A percentile compares a stretch with the other conserved stretches of the same genome.
These are phyloP conservation scores for Colletotrichum gloeosporioides DNA, from an alignment of 2,329 filamentous ascomycete genomes.

Conservation along the genomic window DNA sequence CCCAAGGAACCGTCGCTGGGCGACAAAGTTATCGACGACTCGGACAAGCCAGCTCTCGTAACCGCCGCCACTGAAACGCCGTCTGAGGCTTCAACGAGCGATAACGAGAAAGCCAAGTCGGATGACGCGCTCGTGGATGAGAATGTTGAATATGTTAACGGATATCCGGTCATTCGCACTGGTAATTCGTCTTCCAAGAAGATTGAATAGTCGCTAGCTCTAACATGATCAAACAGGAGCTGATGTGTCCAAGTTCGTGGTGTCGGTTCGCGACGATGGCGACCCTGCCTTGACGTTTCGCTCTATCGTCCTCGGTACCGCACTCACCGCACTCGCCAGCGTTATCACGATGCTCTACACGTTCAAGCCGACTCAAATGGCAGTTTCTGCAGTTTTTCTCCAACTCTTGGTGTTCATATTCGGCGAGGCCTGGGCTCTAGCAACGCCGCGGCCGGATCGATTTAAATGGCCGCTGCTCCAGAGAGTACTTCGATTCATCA, in stretches of 20 bases:
- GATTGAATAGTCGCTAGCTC: fast-evolving
- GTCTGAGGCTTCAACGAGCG: neutral
- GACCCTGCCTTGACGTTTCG: conserved; percentile 26
- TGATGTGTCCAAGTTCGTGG: conserved; percentile 25
- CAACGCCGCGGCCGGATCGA: conserved; percentile 12
- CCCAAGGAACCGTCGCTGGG: neutral
- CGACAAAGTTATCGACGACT: neutral
- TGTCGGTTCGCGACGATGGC: conserved; percentile 24
- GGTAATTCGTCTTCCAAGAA: neutral
- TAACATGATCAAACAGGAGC: neutral
- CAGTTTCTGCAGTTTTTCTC: conserved; percentile 22
- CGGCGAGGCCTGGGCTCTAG: conserved; percentile 17
- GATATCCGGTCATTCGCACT: conserved; percentile 16
- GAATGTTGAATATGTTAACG: neutral
- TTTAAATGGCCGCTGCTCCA: conserved; percentile 1
- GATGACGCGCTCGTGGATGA: neutral
- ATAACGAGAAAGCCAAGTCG: neutral
- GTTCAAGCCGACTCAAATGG: conserved; percentile 24
- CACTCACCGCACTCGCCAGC: conserved; percentile 23
- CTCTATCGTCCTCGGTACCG: conserved; percentile 23
- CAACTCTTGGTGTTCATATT: conserved; percentile 20
- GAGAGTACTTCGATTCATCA: conserved; percentile 14
- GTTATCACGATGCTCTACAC: conserved; percentile 26
- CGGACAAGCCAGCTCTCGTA: neutral
- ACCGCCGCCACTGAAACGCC: neutral